A percentile compares a stretch with the other conserved stretches of the same genome.
phyloP scores from a whole-genome alignment of 2,329 filamentous ascomycete genomes.

The Epichloe hybrida region DNA sequence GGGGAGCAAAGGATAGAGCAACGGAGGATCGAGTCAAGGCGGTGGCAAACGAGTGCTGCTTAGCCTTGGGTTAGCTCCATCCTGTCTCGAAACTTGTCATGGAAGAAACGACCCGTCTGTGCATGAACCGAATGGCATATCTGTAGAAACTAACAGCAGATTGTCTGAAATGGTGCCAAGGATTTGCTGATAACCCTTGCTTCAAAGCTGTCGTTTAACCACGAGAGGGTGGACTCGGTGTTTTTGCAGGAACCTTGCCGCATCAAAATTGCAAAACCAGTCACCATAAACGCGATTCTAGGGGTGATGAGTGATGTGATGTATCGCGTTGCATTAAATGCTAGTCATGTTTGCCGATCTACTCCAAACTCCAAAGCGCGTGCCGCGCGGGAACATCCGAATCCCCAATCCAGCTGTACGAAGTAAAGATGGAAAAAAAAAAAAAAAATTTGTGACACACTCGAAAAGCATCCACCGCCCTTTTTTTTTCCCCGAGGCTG shows the following conservation, averaged over 20 bases:
- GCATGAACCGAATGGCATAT: not conserved
- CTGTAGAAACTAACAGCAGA: not conserved
- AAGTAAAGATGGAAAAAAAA: not conserved
- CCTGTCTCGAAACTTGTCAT: not conserved
- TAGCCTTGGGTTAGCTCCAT: conserved; percentile 9
- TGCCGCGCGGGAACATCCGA: not conserved
- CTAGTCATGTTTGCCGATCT: not conserved
- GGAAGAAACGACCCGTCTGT: not conserved
- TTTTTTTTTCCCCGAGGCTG: not conserved
- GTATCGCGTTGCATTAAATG: not conserved
- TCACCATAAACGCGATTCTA: not conserved
- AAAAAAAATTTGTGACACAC: not conserved
- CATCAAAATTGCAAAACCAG: no score
- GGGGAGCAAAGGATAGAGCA: conserved; percentile 27
- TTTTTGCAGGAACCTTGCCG: no score
- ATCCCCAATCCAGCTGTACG: not conserved
- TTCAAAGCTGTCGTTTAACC: not conserved
- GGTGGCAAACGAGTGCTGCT: conserved; percentile 32
- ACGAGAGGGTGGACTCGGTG: no score
- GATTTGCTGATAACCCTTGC: not conserved
- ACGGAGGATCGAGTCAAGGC: conserved; percentile 33
- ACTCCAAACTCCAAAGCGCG: not conserved
- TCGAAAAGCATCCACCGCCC: not conserved
- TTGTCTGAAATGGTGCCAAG: no score
- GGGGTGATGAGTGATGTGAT: not conserved